Evolutionary conservation across 805 yeast species (phyloP).

Genomic region (Yarrowia keelungensis): DNA sequence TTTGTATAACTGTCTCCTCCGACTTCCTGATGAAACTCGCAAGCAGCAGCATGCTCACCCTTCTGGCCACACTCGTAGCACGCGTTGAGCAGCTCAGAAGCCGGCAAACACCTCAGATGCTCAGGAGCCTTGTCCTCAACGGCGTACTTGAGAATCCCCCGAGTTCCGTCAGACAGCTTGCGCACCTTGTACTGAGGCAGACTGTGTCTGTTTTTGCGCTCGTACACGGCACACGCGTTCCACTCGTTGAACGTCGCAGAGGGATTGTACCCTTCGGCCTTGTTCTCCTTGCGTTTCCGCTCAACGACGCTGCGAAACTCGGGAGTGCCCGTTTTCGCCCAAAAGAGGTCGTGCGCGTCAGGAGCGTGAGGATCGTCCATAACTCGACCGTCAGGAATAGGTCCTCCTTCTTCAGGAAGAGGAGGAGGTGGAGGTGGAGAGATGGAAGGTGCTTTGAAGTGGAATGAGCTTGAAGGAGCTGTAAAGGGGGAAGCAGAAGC

Average conservation of each 20-base stretch:
- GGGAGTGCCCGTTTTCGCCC: background rate
- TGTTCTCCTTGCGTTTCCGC: conserved; percentile 8
- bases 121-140: background rate
- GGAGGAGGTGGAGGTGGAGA: background rate
- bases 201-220: background rate
- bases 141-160: conserved; percentile 4
- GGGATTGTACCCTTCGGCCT: background rate
- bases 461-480: too few species aligned
- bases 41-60: background rate
- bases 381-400: background rate
- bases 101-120: background rate
- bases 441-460: too few species aligned
- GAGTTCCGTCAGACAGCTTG: background rate
- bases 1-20: background rate
- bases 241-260: conserved; percentile 5
- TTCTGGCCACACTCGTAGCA: conserved; percentile 3
- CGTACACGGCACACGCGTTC: conserved; percentile 4
- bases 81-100: background rate
- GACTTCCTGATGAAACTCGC: background rate
- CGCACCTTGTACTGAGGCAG: conserved; percentile 14
- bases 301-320: conserved; percentile 8
- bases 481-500: too few species aligned
- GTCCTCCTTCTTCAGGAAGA: background rate
- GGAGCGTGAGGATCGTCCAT: conserved; percentile 5
- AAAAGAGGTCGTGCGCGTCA: background rate